phyloP scores from a whole-genome alignment of 1,284 basidiomycete species.

The Trichosporon ovoides region DNA sequence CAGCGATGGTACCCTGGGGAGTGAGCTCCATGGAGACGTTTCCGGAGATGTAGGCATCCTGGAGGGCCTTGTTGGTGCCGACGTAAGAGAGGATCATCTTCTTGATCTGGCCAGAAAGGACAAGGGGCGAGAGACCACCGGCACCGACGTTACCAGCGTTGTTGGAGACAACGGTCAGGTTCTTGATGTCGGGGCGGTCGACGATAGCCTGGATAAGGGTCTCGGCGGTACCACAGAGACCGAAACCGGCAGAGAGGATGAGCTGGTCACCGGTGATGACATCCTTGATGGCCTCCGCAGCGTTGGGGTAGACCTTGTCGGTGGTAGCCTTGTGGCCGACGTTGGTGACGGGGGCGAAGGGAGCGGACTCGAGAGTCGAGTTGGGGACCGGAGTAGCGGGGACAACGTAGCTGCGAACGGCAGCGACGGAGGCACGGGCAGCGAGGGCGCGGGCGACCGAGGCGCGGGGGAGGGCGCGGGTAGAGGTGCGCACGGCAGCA shows the following conservation, averaged over 20 bases:
- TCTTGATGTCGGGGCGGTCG: conserved; percentile 63
- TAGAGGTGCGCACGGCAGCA: conserved; percentile 11
- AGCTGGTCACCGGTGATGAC: conserved; percentile 67
- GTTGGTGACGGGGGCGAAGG: conserved; percentile 17
- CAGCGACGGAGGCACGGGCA: conserved; percentile 1
- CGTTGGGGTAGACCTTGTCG: conserved; percentile 68
- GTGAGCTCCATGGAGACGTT: conserved; percentile 79
- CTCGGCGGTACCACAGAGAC: conserved; percentile 55
- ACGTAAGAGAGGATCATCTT: conserved; percentile 86
- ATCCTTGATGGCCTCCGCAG: conserved; percentile 73
- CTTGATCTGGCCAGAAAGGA: conserved; percentile 65
- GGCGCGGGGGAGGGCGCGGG: conserved; percentile 21
- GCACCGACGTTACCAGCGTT: conserved; percentile 72
- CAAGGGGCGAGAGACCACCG: conserved; percentile 71
- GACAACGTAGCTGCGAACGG: conserved; percentile 15
- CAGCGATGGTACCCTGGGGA: conserved; percentile 87
- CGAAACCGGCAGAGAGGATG: conserved; percentile 66
- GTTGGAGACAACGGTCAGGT: conserved; percentile 81
- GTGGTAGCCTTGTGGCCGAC: conserved; percentile 28
- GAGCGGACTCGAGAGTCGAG: conserved; percentile 17
- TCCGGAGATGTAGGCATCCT: conserved; percentile 67
- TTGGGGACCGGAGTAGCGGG: conserved; percentile 16
- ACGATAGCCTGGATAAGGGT: conserved; percentile 77
- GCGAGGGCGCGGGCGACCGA: conserved; percentile 6
- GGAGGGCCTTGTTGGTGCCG: conserved; percentile 56